Evolutionary conservation across 306 rosid species (phyloP).

Genomic region (Cucumis sativus): DNA sequence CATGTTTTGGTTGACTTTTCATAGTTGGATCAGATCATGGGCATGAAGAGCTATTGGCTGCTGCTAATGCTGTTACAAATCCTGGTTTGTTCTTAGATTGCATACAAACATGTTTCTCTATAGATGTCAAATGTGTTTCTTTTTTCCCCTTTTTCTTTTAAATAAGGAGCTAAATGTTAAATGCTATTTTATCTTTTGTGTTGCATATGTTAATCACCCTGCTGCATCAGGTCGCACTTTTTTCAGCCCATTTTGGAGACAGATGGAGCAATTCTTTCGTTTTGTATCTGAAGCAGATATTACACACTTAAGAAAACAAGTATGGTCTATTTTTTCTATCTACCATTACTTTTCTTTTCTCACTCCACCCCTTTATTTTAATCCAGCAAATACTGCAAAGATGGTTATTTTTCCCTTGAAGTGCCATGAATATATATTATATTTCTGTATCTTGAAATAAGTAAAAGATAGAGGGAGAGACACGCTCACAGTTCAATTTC

Average conservation of each 20-base stretch:
- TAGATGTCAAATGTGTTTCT: conserved; percentile 1
- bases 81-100: conserved; percentile 40
- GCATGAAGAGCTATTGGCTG: conserved; percentile 82
- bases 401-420: not conserved
- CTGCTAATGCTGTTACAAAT: conserved; percentile 61
- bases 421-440: not conserved
- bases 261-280: conserved; percentile 75
- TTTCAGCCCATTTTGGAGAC: conserved; percentile 71
- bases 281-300: conserved; percentile 59
- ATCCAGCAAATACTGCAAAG: not conserved
- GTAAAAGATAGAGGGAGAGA: not conserved
- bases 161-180: not conserved
- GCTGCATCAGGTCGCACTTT: conserved; percentile 47
- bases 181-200: conserved; percentile 10
- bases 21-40: conserved; percentile 90
- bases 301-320: conserved; percentile 68
- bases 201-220: conserved; percentile 19
- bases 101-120: conserved; percentile 8
- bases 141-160: not conserved
- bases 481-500: not conserved
- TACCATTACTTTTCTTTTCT: not conserved
- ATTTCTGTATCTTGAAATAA: not conserved
- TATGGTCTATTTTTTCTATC: conserved; percentile 14
- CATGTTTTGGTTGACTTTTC: conserved; percentile 25
- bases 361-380: not conserved